A percentile compares a stretch with the other conserved stretches of the same genome.
Evolutionary conservation across 192 early-diverging fungal species (phyloP).

Genomic region (Coemansia sp.): DNA sequence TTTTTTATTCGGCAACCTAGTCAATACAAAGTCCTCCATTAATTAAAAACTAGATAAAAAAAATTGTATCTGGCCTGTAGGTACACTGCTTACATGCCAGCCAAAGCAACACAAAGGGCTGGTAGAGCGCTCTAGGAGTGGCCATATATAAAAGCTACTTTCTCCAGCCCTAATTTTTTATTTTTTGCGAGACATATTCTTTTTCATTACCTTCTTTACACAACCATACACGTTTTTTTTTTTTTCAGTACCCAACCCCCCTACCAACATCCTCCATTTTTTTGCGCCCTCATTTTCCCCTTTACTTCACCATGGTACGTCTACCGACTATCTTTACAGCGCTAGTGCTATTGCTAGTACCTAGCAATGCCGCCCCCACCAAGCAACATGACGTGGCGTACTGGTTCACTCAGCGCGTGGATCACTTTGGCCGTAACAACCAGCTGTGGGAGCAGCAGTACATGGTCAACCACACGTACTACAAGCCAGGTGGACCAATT

Average conservation of each 20-base stretch:
- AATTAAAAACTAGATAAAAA: neutral
- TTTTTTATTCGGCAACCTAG: neutral
- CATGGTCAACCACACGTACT: conserved; percentile 22
- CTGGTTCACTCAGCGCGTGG: conserved; percentile 28
- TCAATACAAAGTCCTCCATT: neutral
- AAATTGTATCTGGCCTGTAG: too few relatives aligned
- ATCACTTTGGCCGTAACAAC: conserved; percentile 24
- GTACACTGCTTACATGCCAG: too few relatives aligned
- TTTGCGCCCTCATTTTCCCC: neutral
- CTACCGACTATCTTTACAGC: neutral
- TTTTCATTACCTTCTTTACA: neutral
- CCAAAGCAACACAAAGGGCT: neutral
- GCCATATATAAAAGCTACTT: neutral
- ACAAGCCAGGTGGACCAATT: conserved; percentile 27
- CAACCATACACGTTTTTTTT: neutral
- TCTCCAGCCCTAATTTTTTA: too few relatives aligned
- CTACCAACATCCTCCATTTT: neutral
- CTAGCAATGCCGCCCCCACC: neutral
- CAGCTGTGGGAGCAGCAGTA: conserved; percentile 21
- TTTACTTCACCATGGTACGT: neutral
- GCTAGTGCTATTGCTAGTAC: neutral
- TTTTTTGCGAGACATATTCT: neutral
- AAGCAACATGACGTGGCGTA: neutral
- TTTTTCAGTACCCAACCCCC: too few relatives aligned
- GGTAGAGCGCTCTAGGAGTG: neutral